Evolutionary conservation across 2,329 filamentous ascomycete species (phyloP).

Genomic region (Diaporthe sp.): DNA sequence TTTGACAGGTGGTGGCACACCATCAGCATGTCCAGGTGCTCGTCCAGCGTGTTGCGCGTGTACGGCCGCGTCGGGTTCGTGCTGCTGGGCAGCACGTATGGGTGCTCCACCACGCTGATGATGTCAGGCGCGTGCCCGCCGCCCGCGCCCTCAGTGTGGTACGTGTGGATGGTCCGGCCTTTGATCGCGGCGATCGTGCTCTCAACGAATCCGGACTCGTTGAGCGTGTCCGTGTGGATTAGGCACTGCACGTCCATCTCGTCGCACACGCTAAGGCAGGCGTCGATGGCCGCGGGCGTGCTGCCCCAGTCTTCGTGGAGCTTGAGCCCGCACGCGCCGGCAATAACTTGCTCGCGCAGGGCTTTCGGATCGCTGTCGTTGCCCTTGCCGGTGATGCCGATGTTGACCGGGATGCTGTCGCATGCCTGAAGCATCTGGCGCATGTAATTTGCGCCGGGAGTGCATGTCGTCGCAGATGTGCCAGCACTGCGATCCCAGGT

Average conservation of each 20-base stretch:
- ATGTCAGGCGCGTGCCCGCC: constrained; percentile 97
- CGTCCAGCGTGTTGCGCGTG: constrained; percentile 92
- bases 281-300: constrained; percentile 91
- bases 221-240: constrained; percentile 96
- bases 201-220: constrained; percentile 97
- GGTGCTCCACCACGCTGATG: constrained; percentile 90
- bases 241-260: constrained; percentile 93
- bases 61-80: constrained; percentile 95
- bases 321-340: constrained; percentile 91
- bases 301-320: constrained; percentile 97
- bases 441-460: constrained; percentile 86
- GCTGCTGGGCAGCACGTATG: constrained; percentile 89
- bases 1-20: constrained; percentile 95
- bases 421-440: constrained; percentile 91
- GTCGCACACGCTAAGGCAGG: constrained; percentile 88
- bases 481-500: constrained; percentile 72
- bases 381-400: constrained; percentile 93
- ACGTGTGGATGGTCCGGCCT: constrained; percentile 91
- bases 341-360: constrained; percentile 83
- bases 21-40: constrained; percentile 99
- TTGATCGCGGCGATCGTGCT: constrained; percentile 90
- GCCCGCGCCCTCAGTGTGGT: constrained; percentile 96
- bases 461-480: constrained; percentile 93
- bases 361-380: constrained; percentile 82
- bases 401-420: constrained; percentile 85